These are phyloP conservation scores for Geranium brycei DNA, from an alignment of 345 rosid genomes.

Conservation along the genomic window DNA sequence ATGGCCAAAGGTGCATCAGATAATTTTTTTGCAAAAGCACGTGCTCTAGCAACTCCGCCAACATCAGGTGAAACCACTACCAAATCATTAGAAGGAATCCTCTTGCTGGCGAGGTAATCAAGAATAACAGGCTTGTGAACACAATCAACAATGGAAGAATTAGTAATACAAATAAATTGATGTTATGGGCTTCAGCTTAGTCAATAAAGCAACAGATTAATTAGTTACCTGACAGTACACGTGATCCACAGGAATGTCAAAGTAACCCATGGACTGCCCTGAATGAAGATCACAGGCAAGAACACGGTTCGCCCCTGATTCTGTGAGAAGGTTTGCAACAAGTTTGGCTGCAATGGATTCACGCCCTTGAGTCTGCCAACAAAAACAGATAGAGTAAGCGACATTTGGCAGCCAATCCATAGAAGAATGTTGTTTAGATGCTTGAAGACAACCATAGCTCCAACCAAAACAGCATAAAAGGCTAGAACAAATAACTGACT, in stretches of 20 bases:
- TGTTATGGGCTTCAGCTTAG: neutral
- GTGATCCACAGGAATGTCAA: constrained; percentile 95
- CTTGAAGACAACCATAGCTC: too few species aligned
- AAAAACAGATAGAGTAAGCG: neutral
- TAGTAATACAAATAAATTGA: neutral
- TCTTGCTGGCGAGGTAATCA: constrained; percentile 93
- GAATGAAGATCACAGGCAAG: constrained; percentile 99
- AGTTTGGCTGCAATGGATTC: constrained; percentile 97
- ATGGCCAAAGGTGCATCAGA: constrained; percentile 96
- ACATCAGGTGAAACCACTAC: constrained; percentile 98
- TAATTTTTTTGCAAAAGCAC: constrained; percentile 85
- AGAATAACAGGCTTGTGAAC: constrained; percentile 68
- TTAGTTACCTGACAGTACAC: constrained; percentile 75
- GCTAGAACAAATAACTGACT: neutral
- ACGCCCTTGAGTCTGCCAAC: constrained; percentile 84
- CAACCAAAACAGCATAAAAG: neutral
- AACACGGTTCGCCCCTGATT: constrained; percentile 96
- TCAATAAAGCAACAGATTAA: neutral
- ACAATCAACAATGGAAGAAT: neutral
- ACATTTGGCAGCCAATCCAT: neutral
- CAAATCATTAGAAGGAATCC: constrained; percentile 71
- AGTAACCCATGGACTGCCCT: constrained; percentile 97
- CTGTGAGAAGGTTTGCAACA: constrained; percentile 83
- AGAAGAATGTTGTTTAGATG: too few species aligned
- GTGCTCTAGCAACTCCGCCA: constrained; percentile 97